Base-by-base conservation (phyloP, 2,329 filamentous ascomycete species). In the Pseudocercospora macadamiae region DNA sequence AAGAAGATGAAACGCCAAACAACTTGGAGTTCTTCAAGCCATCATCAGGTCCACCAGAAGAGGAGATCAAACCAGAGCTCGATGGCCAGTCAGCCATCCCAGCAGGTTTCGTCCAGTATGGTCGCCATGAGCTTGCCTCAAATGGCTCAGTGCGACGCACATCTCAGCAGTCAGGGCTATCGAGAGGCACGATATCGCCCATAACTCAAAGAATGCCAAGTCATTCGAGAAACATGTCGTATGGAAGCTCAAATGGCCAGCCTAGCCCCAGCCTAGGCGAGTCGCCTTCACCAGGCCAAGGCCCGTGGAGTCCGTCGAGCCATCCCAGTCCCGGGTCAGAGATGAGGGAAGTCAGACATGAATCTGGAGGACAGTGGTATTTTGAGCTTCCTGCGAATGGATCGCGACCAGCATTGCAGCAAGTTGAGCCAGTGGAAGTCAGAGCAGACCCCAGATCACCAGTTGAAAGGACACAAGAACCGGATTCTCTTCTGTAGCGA, bases 21-120 rank as follows among this genome's bases (percentile, higher is more conserved):
- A 44, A 51, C 19, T 23, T 59, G 18, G 61, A 62, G 37, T 54
- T 51, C 25, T 64, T 57, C 51, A 59, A 59, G 30, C 55, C 62
- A 3, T 47, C 36, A 7, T n/a, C n/a, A 21, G 34, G 39, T 10
- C 42, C 42, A 18, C 39, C 30, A 9, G 57, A 63, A 23, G 42
- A 60, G 3, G 58, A 54, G n/a, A 34, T 61, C 55, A 65, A 65
- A 34, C 60, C 55, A 18, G 63, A 65, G 25, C 58, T 65, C 3
- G 63, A 65, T 21, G 63, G 60, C 3, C 57, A 32, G 2, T 30
- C 42, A 1, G 51, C 53, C 1, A 44, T 51, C 5, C 62, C 60
- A 18, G 62, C 60, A 12, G 51, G 53, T 3, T 55, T 56, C 16
- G 14, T 45, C 1, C 39, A 45, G 16, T 60, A 51, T 16, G 51